These are phyloP conservation scores for Aurantiochytrium sp. DNA, from an alignment of 108 stramenopile species.

Conservation along the genomic window DNA sequence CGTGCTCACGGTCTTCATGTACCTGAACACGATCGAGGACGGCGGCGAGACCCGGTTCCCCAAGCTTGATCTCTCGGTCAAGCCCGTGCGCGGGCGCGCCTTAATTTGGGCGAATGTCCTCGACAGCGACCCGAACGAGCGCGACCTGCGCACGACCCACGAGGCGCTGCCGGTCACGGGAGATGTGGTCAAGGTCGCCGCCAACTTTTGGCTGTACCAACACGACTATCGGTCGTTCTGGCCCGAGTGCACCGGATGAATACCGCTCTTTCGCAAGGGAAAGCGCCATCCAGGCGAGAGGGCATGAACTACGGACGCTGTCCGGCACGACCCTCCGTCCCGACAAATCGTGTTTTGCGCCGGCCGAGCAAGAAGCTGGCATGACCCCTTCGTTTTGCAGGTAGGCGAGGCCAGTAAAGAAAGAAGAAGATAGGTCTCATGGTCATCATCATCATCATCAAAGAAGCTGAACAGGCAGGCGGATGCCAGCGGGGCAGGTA, in stretches of 20 bases:
- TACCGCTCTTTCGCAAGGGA: background rate
- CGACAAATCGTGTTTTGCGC: too few relatives aligned
- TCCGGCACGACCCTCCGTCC: too few relatives aligned
- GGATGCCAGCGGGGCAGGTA: too few relatives aligned
- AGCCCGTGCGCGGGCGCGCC: background rate
- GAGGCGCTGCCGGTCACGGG: background rate
- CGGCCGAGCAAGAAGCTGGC: too few relatives aligned
- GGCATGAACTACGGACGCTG: too few relatives aligned
- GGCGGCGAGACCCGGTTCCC: slow-evolving; percentile 10
- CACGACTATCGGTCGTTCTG: background rate
- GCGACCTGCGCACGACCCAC: background rate
- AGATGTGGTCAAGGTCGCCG: background rate
- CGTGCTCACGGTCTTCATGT: background rate
- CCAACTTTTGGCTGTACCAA: slow-evolving; percentile 26
- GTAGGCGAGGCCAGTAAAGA: too few relatives aligned
- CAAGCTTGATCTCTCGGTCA: background rate
- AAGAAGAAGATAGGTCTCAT: too few relatives aligned
- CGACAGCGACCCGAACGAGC: background rate
- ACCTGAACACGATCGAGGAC: background rate
- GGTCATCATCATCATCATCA: too few relatives aligned
- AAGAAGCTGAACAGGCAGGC: too few relatives aligned
- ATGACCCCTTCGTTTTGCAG: too few relatives aligned
- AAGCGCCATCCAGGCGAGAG: too few relatives aligned
- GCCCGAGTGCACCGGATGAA: background rate
- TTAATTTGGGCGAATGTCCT: background rate